Percentiles rank a stretch among this genome's conserved stretches.
phyloP scores from a whole-genome alignment of 805 yeast genomes.

The Vanderwaltozyma polyspora region DNA sequence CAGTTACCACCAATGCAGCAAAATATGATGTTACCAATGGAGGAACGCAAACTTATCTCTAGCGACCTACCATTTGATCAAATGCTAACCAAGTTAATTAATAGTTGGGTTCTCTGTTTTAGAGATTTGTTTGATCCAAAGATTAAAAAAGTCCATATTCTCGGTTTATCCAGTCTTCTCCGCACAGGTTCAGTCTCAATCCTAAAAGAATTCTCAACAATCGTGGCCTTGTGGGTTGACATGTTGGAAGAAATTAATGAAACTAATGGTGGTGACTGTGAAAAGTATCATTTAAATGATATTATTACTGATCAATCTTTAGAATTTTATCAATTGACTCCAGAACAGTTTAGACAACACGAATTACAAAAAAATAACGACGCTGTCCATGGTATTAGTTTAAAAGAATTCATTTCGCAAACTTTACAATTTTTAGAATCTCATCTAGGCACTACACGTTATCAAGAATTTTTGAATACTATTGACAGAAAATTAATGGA shows the following conservation, averaged over 20 bases:
- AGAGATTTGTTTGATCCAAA: slow-evolving; percentile 62
- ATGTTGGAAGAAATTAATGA: slow-evolving; percentile 73
- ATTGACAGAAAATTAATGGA: slow-evolving; percentile 18
- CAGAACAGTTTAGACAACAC: slow-evolving; percentile 36
- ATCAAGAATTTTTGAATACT: slow-evolving; percentile 14
- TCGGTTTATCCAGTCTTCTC: slow-evolving; percentile 48
- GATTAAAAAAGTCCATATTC: slow-evolving; percentile 53
- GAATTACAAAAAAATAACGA: slow-evolving; percentile 31
- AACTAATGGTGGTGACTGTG: slow-evolving; percentile 42
- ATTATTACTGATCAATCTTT: slow-evolving; percentile 25
- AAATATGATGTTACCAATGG: slow-evolving; percentile 12
- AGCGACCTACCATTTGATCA: slow-evolving; percentile 20
- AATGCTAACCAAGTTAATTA: slow-evolving; percentile 21
- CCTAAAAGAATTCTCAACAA: slow-evolving; percentile 23
- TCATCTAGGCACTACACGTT: slow-evolving; percentile 16
- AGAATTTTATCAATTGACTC: slow-evolving; percentile 20
- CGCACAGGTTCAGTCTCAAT: slow-evolving; percentile 27
- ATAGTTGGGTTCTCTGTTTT: slow-evolving; percentile 35
- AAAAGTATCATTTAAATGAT: slow-evolving; percentile 37
- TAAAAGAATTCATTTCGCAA: slow-evolving; percentile 35
- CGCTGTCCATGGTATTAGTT: slow-evolving; percentile 42
- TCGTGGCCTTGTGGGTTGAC: slow-evolving; percentile 35
- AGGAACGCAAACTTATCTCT: slow-evolving; percentile 14
- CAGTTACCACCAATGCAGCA: slow-evolving; percentile 13
- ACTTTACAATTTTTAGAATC: slow-evolving; percentile 19